Evolutionary conservation across 345 rosid genomes (phyloP), one percentile per base, ranked within the genome.

Genomic region (Odontarrhena argentea): DNA sequence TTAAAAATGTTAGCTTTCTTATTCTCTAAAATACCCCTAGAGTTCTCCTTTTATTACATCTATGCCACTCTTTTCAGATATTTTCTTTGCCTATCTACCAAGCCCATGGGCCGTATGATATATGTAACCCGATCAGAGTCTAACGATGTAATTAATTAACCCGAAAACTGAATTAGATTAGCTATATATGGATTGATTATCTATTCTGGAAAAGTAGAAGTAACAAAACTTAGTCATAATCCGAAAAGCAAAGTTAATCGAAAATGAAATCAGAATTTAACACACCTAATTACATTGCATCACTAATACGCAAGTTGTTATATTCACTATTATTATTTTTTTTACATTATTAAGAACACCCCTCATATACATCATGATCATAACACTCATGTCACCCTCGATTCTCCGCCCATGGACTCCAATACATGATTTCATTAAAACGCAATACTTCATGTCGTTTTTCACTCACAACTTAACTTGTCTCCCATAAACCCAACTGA

Each of bases 401-500:
- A 18, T 18, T 18, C 22, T 18, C 1, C 22, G 22, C 1, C 22
- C 22, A 18, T 18, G n/a, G 32, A 28, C 32, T 28, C 5, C 5
- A 28, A 28, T 28, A 28, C 15, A 44, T 1, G 8, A 44, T n/a
- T 15, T 14, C 24, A 58, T 3, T 30, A n/a, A 30, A 61, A 61
- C 43, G 30, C 43, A 34, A 32, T 14, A 60, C 10, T 2, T 7
- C 1, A 14, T 14, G 54, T 45, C 65, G 53, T 60, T 60, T 42
- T 46, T 9, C n/a, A 0, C 25, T 6, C 10, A 62, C 2, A 68
- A 14, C 40, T 44, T 4, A 32, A 59, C 60, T 46, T 50, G 37
- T 69, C 67, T 60, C 15, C 74, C 74, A 44, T 41, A 58, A 3
- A 69, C 7, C 74, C 67, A 60, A 45, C 74, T 60, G 41, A 69